Evolutionary conservation across 163 green algal genomes (phyloP).

Genomic region (Smithsoniella earleae): DNA sequence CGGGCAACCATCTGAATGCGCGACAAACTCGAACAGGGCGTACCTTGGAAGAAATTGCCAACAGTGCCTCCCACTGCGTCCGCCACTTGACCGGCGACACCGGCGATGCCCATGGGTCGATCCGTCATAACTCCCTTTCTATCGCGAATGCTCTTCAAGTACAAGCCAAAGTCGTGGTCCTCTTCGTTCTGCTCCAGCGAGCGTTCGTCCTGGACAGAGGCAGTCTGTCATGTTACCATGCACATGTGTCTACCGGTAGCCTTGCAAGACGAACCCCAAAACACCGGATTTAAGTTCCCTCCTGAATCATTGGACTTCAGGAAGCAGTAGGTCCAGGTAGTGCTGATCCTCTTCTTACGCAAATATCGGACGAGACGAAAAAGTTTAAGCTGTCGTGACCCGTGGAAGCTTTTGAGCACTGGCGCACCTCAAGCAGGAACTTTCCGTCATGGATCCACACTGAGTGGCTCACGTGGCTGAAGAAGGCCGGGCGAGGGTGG

Average conservation of each 20-base stretch:
- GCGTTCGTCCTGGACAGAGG: constrained; percentile 21
- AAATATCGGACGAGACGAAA: too few species aligned
- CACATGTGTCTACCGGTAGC: neutral
- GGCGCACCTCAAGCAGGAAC: constrained; percentile 30
- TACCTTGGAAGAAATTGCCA: neutral
- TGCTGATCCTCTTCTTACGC: too few species aligned
- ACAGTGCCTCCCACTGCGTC: neutral
- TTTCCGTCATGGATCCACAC: constrained; percentile 33
- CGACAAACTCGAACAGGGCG: too few species aligned
- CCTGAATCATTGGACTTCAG: neutral
- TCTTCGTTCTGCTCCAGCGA: neutral
- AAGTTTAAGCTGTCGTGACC: too few species aligned
- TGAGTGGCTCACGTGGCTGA: neutral
- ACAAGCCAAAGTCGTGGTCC: constrained; percentile 7
- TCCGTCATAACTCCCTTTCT: neutral
- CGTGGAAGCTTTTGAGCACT: neutral
- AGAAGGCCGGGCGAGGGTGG: neutral
- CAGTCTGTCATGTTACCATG: neutral
- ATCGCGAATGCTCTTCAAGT: constrained; percentile 9
- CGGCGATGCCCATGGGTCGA: neutral
- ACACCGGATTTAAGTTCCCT: neutral
- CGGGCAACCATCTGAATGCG: too few species aligned
- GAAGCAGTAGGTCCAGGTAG: neutral
- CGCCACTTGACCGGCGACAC: neutral
- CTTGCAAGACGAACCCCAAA: neutral